Conservation (phyloP, 345 rosid genomes). For the Acer saccharum region DNA sequence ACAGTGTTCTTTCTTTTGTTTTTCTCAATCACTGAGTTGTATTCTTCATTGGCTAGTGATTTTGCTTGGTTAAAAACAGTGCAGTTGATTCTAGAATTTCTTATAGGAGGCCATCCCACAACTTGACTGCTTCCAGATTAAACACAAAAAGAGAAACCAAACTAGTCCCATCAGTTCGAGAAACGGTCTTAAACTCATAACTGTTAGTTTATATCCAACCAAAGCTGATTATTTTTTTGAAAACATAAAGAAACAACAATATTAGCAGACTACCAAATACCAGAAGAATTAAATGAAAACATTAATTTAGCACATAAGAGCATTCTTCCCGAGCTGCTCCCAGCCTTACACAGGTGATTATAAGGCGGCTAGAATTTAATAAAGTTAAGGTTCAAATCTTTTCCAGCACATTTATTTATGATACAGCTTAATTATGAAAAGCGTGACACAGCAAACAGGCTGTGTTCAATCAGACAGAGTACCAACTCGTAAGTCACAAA, state of each 20-base stretch:
- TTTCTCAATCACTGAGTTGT: slow-evolving; percentile 34
- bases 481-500: neutral
- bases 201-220: neutral
- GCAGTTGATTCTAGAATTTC: slow-evolving; percentile 75
- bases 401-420: neutral
- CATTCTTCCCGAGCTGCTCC: neutral
- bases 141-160: slow-evolving; percentile 7
- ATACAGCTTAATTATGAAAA: neutral
- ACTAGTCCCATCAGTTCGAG: neutral
- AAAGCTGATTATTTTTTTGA: neutral
- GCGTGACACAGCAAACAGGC: neutral
- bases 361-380: neutral
- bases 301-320: neutral
- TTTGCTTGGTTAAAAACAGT: slow-evolving; percentile 65
- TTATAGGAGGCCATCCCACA: slow-evolving; percentile 98
- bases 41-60: slow-evolving; percentile 49
- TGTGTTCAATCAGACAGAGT: neutral
- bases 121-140: slow-evolving; percentile 57
- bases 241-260: neutral
- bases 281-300: neutral
- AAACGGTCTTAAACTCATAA: neutral
- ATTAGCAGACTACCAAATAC: neutral
- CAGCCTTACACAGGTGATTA: neutral
- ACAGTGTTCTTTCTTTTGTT: slow-evolving; percentile 29
- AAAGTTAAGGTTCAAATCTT: neutral